A percentile compares a stretch with the other conserved stretches of the same genome.
phyloP scores from a whole-genome alignment of 2,329 filamentous ascomycete genomes.

The Calonectria honghensis region DNA sequence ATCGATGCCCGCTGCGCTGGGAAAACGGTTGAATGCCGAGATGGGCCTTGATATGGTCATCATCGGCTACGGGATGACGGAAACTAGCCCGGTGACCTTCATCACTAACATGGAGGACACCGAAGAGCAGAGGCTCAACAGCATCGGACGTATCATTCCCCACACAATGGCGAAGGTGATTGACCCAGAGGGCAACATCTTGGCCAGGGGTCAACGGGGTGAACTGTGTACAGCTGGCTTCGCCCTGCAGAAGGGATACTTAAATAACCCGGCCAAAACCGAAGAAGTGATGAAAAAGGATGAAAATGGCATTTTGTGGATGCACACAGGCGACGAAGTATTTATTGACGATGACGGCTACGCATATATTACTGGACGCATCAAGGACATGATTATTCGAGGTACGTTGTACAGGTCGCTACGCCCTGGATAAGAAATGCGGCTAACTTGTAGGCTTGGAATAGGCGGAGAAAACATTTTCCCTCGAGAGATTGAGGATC shows the following conservation, averaged over 20 bases:
- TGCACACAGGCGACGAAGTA: slow-evolving; percentile 90
- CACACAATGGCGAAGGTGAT: slow-evolving; percentile 37
- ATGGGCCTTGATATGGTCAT: slow-evolving; percentile 26
- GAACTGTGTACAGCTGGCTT: slow-evolving; percentile 36
- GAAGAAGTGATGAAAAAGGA: slow-evolving; percentile 31
- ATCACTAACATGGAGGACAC: slow-evolving; percentile 33
- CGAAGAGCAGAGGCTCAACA: slow-evolving; percentile 29
- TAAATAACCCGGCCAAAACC: slow-evolving; percentile 22
- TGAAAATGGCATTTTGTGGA: slow-evolving; percentile 71
- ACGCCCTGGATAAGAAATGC: not conserved
- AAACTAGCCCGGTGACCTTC: slow-evolving; percentile 41
- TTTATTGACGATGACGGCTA: slow-evolving; percentile 85
- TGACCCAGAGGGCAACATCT: slow-evolving; percentile 14
- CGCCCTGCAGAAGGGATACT: slow-evolving; percentile 34
- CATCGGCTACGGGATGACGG: slow-evolving; percentile 39
- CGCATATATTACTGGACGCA: slow-evolving; percentile 85
- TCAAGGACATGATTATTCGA: slow-evolving; percentile 91
- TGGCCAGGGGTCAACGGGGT: slow-evolving; percentile 20
- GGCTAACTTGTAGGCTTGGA: not conserved
- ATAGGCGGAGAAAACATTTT: slow-evolving; percentile 86
- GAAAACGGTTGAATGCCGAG: not conserved
- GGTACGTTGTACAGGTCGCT: slow-evolving; percentile 62
- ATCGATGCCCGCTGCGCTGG: slow-evolving; percentile 21
- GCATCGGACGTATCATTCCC: slow-evolving; percentile 33
- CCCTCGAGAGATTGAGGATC: slow-evolving; percentile 89